Percentiles rank a stretch among this genome's conserved stretches.
Conservation (phyloP, 2,329 filamentous ascomycete genomes). For the Metarhizium sp. region DNA sequence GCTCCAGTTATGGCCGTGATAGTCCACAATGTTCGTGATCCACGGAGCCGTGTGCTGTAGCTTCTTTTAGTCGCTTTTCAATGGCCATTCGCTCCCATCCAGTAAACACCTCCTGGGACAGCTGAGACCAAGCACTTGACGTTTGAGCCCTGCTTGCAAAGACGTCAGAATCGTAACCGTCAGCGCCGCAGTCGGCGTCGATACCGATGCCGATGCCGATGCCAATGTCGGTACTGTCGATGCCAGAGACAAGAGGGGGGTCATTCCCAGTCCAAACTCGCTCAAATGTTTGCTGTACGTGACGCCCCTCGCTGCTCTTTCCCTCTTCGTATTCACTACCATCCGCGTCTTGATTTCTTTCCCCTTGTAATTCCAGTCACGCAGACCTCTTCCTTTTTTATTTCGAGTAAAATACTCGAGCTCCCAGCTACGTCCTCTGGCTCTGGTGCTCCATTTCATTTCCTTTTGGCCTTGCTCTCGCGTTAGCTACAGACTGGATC, state of each 20-base stretch:
- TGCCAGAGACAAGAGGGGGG: background rate
- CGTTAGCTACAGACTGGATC: background rate
- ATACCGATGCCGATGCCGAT: background rate
- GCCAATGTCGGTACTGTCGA: background rate
- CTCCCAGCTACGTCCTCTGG: background rate
- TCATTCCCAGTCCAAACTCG: too few relatives aligned
- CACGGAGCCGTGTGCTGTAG: too few relatives aligned
- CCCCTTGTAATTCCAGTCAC: background rate
- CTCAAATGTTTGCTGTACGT: background rate
- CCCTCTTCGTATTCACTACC: too few relatives aligned
- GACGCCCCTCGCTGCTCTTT: background rate
- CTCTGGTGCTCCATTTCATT: background rate
- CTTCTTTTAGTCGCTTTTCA: too few relatives aligned
- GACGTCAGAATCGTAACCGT: too few relatives aligned
- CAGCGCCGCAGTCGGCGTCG: background rate
- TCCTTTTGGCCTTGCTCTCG: background rate
- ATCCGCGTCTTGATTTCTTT: background rate
- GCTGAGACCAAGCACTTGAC: too few relatives aligned
- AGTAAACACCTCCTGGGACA: too few relatives aligned
- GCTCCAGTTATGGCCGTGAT: too few relatives aligned
- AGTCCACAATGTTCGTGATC: too few relatives aligned
- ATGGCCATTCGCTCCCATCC: too few relatives aligned
- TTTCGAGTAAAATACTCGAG: background rate
- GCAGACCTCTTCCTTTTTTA: background rate
- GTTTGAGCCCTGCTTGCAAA: too few relatives aligned